Percentiles rank a stretch among this genome's conserved stretches.
Conservation (phyloP, 768 basidiomycete genomes). For the Collybiopsis luxurians region DNA sequence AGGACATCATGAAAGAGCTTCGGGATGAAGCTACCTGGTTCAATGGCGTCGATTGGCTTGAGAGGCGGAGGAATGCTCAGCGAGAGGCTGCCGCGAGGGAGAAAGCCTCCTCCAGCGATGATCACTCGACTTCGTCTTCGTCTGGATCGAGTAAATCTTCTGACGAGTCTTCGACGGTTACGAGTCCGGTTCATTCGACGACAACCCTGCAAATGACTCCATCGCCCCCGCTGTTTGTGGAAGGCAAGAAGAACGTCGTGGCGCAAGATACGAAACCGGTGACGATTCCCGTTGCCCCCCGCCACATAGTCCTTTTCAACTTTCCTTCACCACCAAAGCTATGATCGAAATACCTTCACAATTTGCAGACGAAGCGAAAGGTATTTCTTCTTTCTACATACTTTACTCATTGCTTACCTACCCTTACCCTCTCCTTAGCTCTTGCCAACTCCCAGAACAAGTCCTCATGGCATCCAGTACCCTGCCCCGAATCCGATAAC, state of each 20-base stretch:
- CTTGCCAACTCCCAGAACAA: too few species aligned
- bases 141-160: conserved; percentile 4
- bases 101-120: not conserved
- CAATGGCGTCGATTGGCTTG: conserved; percentile 70
- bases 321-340: too few species aligned
- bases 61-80: conserved; percentile 36
- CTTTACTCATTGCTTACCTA: too few species aligned
- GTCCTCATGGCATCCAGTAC: too few species aligned
- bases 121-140: not conserved
- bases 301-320: too few species aligned
- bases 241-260: conserved; percentile 31
- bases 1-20: conserved; percentile 58
- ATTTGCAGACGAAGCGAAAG: too few species aligned
- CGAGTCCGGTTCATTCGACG: conserved; percentile 73
- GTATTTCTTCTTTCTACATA: too few species aligned
- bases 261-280: conserved; percentile 19
- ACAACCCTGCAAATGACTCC: conserved; percentile 76
- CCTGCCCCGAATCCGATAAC: too few species aligned
- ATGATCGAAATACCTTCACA: too few species aligned
- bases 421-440: too few species aligned
- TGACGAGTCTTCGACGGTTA: conserved; percentile 24
- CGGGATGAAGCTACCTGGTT: conserved; percentile 68
- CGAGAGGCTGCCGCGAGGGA: not conserved
- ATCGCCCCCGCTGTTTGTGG: conserved; percentile 57
- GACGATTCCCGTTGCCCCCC: conserved; percentile 52